Evolutionary conservation across 1,284 basidiomycete genomes (phyloP).

Genomic region (Violaceomyces palustris): DNA sequence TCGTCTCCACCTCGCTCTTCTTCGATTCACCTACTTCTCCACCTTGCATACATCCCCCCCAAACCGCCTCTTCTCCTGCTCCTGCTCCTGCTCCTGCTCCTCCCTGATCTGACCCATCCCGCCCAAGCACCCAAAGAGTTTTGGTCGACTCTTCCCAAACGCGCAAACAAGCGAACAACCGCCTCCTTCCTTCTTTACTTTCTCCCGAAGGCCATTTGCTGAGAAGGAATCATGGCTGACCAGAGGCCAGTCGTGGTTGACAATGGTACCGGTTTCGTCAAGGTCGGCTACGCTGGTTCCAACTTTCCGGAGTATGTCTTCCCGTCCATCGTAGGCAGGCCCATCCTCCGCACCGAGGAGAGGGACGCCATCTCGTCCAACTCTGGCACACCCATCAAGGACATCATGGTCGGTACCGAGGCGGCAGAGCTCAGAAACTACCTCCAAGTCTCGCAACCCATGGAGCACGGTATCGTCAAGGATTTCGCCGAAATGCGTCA

Average conservation of each 20-base stretch:
- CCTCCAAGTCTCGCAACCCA: constrained; percentile 92
- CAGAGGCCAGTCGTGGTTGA: constrained; percentile 80
- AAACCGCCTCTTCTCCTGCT: too few species aligned
- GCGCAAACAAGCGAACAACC: too few species aligned
- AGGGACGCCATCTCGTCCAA: constrained; percentile 63
- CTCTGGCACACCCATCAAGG: constrained; percentile 59
- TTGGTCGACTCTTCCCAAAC: too few species aligned
- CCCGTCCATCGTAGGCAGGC: constrained; percentile 90
- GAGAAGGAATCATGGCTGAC: constrained; percentile 44
- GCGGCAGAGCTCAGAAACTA: constrained; percentile 90
- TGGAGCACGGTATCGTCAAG: constrained; percentile 98
- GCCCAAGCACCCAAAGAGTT: too few species aligned
- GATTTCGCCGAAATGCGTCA: constrained; percentile 99
- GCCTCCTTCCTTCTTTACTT: too few species aligned
- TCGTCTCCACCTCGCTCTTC: too few species aligned
- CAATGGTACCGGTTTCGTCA: constrained; percentile 90
- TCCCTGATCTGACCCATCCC: too few species aligned
- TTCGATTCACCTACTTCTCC: too few species aligned
- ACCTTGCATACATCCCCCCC: too few species aligned
- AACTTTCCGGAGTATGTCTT: constrained; percentile 98
- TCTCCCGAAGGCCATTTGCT: too few species aligned
- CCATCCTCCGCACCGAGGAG: constrained; percentile 95
- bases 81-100: too few species aligned
- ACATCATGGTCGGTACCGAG: constrained; percentile 96
- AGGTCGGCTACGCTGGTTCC: constrained; percentile 83